Conservation (phyloP, 305 asterid species). For the Solanum aculeatissimum region DNA sequence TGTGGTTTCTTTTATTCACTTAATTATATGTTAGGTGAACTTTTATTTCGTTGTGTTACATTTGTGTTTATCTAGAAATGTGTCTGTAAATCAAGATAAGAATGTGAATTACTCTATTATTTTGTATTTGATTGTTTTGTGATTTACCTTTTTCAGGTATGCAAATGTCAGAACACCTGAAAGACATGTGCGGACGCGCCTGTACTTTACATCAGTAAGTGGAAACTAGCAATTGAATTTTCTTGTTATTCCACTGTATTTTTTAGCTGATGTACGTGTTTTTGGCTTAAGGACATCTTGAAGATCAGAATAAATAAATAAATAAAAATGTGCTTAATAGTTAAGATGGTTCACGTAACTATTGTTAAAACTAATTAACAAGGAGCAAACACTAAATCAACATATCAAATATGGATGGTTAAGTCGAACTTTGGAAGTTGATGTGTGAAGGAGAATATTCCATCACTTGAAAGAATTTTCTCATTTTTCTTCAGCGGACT, state of each 20-base stretch:
- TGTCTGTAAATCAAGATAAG: background rate
- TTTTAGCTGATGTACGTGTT: background rate
- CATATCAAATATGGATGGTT: background rate
- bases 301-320: background rate
- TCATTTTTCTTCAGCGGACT: background rate
- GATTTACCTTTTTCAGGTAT: constrained; percentile 38
- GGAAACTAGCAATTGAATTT: background rate
- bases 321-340: background rate
- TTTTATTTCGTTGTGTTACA: background rate
- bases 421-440: background rate
- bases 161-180: constrained; percentile 94
- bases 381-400: background rate
- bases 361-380: background rate
- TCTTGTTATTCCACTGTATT: background rate
- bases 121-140: background rate
- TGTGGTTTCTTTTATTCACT: background rate
- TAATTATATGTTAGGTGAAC: background rate
- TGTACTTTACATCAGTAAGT: constrained; percentile 95
- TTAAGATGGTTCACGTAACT: background rate
- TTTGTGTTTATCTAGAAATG: background rate
- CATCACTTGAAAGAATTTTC: background rate
- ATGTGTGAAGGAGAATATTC: background rate
- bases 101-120: background rate
- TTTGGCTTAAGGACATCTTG: background rate
- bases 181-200: constrained; percentile 91